Evolutionary conservation across 2,329 filamentous ascomycete species (phyloP).

Genomic region (Apiospora kogelbergensis): DNA sequence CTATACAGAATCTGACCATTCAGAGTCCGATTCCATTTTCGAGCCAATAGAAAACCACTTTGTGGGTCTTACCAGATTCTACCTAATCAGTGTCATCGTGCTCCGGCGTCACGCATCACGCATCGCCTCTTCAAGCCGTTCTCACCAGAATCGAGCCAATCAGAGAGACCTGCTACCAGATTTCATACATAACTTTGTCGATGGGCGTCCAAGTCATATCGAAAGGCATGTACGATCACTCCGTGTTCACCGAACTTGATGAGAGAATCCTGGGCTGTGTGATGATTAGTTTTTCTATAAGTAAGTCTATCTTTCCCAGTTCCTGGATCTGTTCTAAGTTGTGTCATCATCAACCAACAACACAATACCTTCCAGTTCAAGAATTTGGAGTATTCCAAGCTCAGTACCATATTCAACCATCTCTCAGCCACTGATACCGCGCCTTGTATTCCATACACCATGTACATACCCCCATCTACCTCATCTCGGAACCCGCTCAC

Average conservation of each 20-base stretch:
- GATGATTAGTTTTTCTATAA: background rate
- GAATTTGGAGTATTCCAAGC: background rate
- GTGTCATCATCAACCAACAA: background rate
- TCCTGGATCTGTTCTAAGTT: background rate
- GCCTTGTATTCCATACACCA: background rate
- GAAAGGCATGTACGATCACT: background rate
- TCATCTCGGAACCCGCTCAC: background rate
- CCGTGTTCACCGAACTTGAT: background rate
- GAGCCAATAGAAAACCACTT: background rate
- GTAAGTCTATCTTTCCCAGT: background rate
- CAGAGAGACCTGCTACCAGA: background rate
- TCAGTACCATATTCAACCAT: background rate
- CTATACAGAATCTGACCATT: background rate
- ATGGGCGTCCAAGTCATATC: background rate
- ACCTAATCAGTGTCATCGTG: background rate
- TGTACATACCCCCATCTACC: background rate
- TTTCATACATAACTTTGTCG: background rate
- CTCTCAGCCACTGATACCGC: background rate
- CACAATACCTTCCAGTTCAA: background rate
- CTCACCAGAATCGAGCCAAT: background rate
- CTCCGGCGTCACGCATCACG: too few relatives aligned
- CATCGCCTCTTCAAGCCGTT: too few relatives aligned
- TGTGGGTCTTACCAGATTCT: background rate
- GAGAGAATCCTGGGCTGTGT: background rate
- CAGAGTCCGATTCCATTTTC: too few relatives aligned